phyloP scores from a whole-genome alignment of 2,329 filamentous ascomycete genomes.

The Chaetomiaceae sp. region DNA sequence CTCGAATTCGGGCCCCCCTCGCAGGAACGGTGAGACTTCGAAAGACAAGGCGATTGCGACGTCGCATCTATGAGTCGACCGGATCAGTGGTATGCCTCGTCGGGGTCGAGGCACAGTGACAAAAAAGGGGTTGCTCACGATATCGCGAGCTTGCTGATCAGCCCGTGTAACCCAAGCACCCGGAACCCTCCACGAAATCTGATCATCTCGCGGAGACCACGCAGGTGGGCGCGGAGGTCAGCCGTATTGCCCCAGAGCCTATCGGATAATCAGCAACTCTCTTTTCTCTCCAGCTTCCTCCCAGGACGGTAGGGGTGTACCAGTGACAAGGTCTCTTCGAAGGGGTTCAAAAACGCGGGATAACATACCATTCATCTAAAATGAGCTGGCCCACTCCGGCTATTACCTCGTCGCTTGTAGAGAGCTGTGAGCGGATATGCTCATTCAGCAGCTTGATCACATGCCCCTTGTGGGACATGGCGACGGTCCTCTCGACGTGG shows the following conservation, averaged over 20 bases:
- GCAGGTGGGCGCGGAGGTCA: conserved; percentile 43
- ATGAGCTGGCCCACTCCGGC: conserved; percentile 46
- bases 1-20: conserved; percentile 38
- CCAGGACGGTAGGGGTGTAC: no score
- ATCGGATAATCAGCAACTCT: background rate
- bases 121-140: conserved; percentile 35
- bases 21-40: conserved; percentile 41
- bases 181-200: conserved; percentile 42
- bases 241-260: conserved; percentile 40
- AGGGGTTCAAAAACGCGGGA: background rate
- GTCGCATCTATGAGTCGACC: conserved; percentile 36
- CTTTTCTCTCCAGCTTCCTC: no score
- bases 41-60: conserved; percentile 45
- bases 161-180: conserved; percentile 42
- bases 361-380: conserved; percentile 46
- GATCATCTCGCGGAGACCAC: conserved; percentile 46
- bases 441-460: conserved; percentile 45
- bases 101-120: background rate
- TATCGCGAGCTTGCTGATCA: conserved; percentile 45
- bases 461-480: conserved; percentile 39
- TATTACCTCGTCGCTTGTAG: conserved; percentile 43
- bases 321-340: no score
- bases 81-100: background rate
- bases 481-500: conserved; percentile 40
- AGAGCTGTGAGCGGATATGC: conserved; percentile 36